phyloP scores from a whole-genome alignment of 352 stramenopile genomes.

The Phytophthora crassamura region DNA sequence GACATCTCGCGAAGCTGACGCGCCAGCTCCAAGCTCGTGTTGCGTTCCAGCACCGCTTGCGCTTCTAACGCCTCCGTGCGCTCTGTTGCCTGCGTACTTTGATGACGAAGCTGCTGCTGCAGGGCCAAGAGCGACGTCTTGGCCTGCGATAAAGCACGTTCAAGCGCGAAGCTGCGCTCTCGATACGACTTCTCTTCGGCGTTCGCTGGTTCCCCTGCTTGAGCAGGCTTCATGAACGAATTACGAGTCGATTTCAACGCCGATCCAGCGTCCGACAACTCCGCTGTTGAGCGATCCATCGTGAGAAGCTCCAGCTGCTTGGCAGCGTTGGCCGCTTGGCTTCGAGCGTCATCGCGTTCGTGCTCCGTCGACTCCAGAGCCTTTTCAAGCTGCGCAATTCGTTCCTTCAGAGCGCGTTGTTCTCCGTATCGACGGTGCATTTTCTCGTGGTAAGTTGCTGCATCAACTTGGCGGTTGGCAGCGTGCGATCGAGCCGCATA shows the following conservation, averaged over 20 bases:
- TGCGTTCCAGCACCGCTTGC: conserved; percentile 59
- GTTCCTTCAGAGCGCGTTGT: conserved; percentile 58
- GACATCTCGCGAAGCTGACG: conserved; percentile 61
- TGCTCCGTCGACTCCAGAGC: conserved; percentile 40
- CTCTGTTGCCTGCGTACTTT: conserved; percentile 37
- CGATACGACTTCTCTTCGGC: conserved; percentile 51
- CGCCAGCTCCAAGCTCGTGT: conserved; percentile 52
- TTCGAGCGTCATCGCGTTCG: conserved; percentile 49
- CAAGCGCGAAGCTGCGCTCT: conserved; percentile 62
- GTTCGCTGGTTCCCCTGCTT: conserved; percentile 20
- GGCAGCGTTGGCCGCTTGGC: conserved; percentile 14
- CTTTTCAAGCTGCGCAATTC: conserved; percentile 52
- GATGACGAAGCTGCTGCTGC: conserved; percentile 38
- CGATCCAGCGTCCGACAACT: conserved; percentile 10
- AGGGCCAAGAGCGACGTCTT: conserved; percentile 48
- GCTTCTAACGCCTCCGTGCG: conserved; percentile 54
- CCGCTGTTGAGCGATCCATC: conserved; percentile 8
- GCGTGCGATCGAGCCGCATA: conserved; percentile 58
- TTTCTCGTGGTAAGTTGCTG: conserved; percentile 67
- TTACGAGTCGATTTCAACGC: conserved; percentile 11
- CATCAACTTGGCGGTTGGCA: conserved; percentile 46
- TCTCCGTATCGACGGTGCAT: conserved; percentile 81
- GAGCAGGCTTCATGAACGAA: conserved; percentile 13
- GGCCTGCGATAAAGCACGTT: conserved; percentile 50
- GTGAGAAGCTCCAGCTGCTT: conserved; percentile 29